Conservation (phyloP, 176 grass and related monocot genomes). For the Cymbopogon citratus region DNA sequence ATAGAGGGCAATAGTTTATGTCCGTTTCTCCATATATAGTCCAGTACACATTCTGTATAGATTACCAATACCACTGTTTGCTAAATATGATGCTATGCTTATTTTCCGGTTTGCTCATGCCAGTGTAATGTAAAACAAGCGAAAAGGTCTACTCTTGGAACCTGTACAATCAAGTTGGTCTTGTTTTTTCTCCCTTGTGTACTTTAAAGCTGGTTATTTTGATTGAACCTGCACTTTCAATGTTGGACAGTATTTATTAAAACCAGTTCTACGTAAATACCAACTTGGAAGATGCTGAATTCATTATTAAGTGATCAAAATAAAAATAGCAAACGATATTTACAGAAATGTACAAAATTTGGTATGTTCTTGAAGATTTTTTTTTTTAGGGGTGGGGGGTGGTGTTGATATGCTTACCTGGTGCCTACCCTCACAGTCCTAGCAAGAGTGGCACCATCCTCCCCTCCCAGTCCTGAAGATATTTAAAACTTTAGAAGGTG, state of each 20-base stretch:
- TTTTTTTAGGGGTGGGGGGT: too few relatives aligned
- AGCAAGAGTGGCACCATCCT: too few relatives aligned
- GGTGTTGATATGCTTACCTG: too few relatives aligned
- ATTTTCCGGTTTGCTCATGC: not conserved
- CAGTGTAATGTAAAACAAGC: not conserved
- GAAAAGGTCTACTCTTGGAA: not conserved
- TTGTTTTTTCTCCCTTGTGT: not conserved
- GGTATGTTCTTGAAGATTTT: not conserved
- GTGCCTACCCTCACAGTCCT: too few relatives aligned
- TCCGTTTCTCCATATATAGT: not conserved
- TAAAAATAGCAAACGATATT: not conserved
- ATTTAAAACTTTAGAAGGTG: not conserved
- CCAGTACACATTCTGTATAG: not conserved
- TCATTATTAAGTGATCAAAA: not conserved
- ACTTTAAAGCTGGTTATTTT: not conserved
- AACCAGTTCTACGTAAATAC: not conserved
- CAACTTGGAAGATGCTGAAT: not conserved
- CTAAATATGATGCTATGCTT: not conserved
- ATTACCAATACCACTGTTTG: not conserved
- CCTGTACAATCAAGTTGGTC: not conserved
- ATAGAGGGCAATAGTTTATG: not conserved
- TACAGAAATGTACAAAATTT: not conserved
- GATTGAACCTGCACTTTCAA: not conserved
- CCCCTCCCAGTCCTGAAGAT: too few relatives aligned
- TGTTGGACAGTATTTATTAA: not conserved